Evolutionary conservation across 2,329 filamentous ascomycete genomes (phyloP), one percentile per base, ranked within the genome.

Genomic region (Penicillium brevicompactum): DNA sequence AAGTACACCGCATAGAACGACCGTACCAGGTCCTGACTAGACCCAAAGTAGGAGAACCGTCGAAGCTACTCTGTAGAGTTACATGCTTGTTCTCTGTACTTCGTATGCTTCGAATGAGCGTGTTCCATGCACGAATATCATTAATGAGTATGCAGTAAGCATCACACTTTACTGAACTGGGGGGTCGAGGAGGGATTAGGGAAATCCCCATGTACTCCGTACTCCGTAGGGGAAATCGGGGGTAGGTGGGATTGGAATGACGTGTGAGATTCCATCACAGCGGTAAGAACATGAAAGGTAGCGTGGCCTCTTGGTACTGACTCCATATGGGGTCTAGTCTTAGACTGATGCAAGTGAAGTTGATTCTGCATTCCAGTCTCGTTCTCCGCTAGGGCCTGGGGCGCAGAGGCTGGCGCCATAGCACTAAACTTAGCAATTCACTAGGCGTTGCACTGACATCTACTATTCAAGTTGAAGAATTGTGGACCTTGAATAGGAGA

Each of bases 121-220:
- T 14, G 40, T 54, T 45, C 46, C 32, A 54, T 50, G 51, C 51
- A 50, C 46, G 46, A 32, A 13, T 24, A 37, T 41, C 45, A 54
- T 22, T 14, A 10, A 18, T 7, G 2, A 5, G 31, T 45, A 44
- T 13, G 10, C 50, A 38, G 30, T 14, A 34, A 11, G 1, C 13
- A 4, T 14, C 13, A 7, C 32, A 37, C 34, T 37, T n/a, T 7
- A 7, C 11, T 7, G 13, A 37, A 13, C 6, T 37, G n/a, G 13
- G 11, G 34, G 13, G 13, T 37, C 13, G 3, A 13, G 34, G 11
- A n/a, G 34, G 13, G 34, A 37, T n/a, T 13, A 37, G 24, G 24
- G 8, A 27, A 27, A 5, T 8, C 3, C 24, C 24, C 24, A 4
- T 27, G 24, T 27, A 27, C 24, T 27, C 18, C 32, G 32, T 34